Evolutionary conservation across 75 land plant species (phyloP), one percentile per base, ranked within the genome.

Genomic region (Gnetum montanum): DNA sequence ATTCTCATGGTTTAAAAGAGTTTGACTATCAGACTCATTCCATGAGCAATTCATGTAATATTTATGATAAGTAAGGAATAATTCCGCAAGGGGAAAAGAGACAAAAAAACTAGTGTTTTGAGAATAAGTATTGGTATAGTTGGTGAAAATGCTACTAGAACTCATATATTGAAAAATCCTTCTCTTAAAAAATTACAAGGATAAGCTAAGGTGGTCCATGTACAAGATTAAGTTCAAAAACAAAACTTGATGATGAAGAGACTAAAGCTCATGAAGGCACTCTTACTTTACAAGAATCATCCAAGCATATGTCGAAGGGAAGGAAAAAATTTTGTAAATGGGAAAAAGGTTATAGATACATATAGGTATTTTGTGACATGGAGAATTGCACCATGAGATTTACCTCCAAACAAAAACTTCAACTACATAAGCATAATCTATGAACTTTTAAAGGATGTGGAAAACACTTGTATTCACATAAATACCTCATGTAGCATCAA

Each of bases 351-450:
- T 12, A 69, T 58, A 46, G 46, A 58, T 19, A 62, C 64, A 57
- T 55, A 38, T 23, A 61, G 64, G 53, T 95, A 68, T 60, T 59
- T 24, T 95, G 99, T 70, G 89, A 91, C 60, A 44, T 87, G 19
- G 99, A 95, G 19, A 89, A 88, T 0, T 95, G 99, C 63, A 56
- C 60, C 0, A 95, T 95, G 99, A 73, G 77, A 43, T 95, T 90
- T 47, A 48, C 65, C 48, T 59, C 84, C 4, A 79, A 84, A 41
- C 83, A 81, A 12, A 97, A 90, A 49, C 70, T 95, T 5, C 27
- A 48, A 0, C 29, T 77, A 61, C 99, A 90, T 55, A 90, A 86
- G 66, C 55, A 62, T n/a, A 90, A 95, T 46, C 68, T 70, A 4
- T 95, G 99, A 58, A 82, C 91, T 3, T 75, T 81, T 18, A 76